Conservation (phyloP, 768 basidiomycete species). For the Kwoniella europaea region DNA sequence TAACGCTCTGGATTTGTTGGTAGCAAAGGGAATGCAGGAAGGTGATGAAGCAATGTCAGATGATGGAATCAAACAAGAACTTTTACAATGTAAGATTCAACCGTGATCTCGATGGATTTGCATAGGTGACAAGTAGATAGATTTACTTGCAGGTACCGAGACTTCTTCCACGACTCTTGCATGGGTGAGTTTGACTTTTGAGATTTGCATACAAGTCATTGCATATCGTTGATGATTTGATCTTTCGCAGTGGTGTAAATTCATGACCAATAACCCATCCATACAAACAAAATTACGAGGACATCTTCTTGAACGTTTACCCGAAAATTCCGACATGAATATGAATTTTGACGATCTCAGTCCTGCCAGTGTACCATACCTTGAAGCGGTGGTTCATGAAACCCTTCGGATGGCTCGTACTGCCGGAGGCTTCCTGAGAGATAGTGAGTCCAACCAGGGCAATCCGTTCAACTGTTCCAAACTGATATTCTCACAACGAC, state of each 20-base stretch:
- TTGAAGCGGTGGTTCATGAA: constrained; percentile 53
- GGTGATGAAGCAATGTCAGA: constrained; percentile 46
- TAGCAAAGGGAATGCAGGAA: constrained; percentile 32
- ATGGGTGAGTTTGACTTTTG: constrained; percentile 32
- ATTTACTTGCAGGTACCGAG: constrained; percentile 48
- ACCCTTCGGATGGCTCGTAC: constrained; percentile 43
- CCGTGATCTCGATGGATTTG: not conserved
- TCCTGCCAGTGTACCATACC: constrained; percentile 37
- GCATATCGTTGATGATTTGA: not conserved
- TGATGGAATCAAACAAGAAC: constrained; percentile 47
- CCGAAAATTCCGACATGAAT: constrained; percentile 31
- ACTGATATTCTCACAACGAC: too few relatives aligned
- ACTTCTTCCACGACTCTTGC: constrained; percentile 41
- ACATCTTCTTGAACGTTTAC: constrained; percentile 28
- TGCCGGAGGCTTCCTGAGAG: constrained; percentile 38
- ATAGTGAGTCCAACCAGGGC: constrained; percentile 22
- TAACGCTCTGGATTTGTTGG: constrained; percentile 51
- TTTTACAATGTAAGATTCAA: constrained; percentile 38
- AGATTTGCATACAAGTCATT: not conserved
- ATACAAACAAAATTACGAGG: constrained; percentile 42
- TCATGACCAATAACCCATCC: constrained; percentile 45
- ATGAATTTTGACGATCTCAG: constrained; percentile 44
- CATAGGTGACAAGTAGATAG: constrained; percentile 11
- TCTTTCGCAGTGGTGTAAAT: constrained; percentile 42
- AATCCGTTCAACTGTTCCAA: too few relatives aligned